Conservation (phyloP, 768 basidiomycete genomes). For the Boletus fagicola region DNA sequence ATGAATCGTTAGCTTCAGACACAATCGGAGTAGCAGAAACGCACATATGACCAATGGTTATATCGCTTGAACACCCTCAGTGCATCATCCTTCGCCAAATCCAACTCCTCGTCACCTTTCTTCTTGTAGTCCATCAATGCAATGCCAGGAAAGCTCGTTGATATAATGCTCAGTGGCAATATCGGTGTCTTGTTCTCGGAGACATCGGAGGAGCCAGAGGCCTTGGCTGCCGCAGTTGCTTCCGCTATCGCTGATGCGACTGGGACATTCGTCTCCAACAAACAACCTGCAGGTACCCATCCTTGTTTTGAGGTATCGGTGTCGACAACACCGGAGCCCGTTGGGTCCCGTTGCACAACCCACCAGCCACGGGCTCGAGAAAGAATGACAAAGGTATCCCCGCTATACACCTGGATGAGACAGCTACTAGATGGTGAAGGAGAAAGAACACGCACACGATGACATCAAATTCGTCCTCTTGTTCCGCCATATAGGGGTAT, state of each 20-base stretch:
- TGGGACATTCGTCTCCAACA: constrained; percentile 90
- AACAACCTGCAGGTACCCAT: constrained; percentile 97
- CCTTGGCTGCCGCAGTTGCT: constrained; percentile 63
- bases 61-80: constrained; percentile 96
- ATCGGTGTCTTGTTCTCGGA: constrained; percentile 69
- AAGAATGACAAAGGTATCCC: constrained; percentile 90
- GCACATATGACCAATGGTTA: constrained; percentile 94
- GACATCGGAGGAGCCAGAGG: constrained; percentile 40
- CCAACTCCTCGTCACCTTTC: constrained; percentile 90
- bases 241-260: constrained; percentile 86
- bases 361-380: constrained; percentile 98
- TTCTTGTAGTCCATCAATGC: constrained; percentile 96
- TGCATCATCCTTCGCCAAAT: constrained; percentile 83
- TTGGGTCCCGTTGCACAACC: constrained; percentile 94
- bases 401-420: constrained; percentile 44
- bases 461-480: constrained; percentile 98
- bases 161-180: constrained; percentile 85
- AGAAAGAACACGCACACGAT: constrained; percentile 66
- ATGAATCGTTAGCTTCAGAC: constrained; percentile 4
- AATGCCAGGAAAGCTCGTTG: constrained; percentile 95
- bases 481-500: constrained; percentile 98
- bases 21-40: constrained; percentile 22
- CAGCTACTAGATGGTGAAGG: background rate
- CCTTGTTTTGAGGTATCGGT: constrained; percentile 80
- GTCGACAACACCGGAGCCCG: constrained; percentile 76